Evolutionary conservation across 331 rosid species (phyloP).

Genomic region (Quercus tomentella): DNA sequence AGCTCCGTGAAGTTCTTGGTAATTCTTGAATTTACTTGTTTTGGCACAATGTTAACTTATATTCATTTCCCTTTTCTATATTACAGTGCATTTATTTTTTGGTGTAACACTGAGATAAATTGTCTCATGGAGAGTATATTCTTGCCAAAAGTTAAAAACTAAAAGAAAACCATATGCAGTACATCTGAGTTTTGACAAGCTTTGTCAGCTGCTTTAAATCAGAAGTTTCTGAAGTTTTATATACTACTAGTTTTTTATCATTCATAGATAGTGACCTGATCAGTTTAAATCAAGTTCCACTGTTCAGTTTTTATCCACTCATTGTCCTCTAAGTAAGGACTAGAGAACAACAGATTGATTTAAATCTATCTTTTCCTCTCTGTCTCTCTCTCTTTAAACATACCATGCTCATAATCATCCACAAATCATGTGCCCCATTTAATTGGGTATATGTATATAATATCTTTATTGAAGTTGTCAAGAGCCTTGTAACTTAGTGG

Average conservation of each 20-base stretch:
- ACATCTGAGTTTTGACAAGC: neutral
- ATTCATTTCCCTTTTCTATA: slow-evolving; percentile 5
- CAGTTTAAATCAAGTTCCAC: neutral
- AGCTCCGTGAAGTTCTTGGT: slow-evolving; percentile 91
- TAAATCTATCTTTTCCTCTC: neutral
- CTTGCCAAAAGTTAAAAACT: neutral
- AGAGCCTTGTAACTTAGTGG: too few species aligned
- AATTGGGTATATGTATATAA: too few species aligned
- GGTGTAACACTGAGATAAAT: slow-evolving; percentile 8
- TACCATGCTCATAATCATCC: too few species aligned
- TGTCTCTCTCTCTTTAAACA: too few species aligned
- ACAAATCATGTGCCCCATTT: too few species aligned
- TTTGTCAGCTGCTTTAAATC: neutral
- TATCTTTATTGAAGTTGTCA: too few species aligned
- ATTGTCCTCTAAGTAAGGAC: neutral
- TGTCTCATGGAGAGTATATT: slow-evolving; percentile 1
- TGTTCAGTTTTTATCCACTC: neutral
- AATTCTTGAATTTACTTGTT: slow-evolving; percentile 19
- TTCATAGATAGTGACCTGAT: neutral
- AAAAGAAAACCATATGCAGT: neutral
- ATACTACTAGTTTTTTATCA: neutral
- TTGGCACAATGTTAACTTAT: neutral
- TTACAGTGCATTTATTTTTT: neutral
- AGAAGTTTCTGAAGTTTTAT: neutral
- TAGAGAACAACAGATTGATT: too few species aligned